Conservation (phyloP, 75 land plant genomes). For the Sequoiadendron giganteum region DNA sequence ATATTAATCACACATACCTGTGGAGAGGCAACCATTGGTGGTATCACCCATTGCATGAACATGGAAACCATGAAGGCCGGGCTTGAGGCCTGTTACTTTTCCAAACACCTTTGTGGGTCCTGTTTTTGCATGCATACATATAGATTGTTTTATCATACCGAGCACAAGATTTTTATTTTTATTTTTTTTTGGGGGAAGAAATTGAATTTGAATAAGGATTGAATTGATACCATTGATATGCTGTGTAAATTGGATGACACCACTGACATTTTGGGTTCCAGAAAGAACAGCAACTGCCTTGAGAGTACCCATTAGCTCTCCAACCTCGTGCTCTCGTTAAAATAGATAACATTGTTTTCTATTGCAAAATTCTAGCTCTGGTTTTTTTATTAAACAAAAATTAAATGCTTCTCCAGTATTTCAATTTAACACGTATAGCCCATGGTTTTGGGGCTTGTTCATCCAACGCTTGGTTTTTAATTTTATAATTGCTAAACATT, state of each 20-base stretch:
- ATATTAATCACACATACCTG: constrained; percentile 31
- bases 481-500: no score
- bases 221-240: constrained; percentile 21
- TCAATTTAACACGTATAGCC: no score
- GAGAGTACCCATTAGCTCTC: constrained; percentile 17
- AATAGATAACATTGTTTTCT: not conserved
- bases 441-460: no score
- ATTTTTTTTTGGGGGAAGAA: not conserved
- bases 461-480: no score
- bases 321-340: not conserved
- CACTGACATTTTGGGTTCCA: constrained; percentile 30
- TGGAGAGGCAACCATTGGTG: constrained; percentile 78
- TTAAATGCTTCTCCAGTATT: no score
- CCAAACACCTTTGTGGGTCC: constrained; percentile 55
- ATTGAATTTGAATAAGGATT: not conserved
- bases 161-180: not conserved
- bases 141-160: not conserved
- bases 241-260: constrained; percentile 50
- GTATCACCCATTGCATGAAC: constrained; percentile 79
- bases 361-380: not conserved
- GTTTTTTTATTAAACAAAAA: not conserved
- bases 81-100: constrained; percentile 47
- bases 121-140: constrained; percentile 12
- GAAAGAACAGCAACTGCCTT: constrained; percentile 69
- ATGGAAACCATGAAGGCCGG: constrained; percentile 81